Evolutionary conservation across 1,139 yeast species (phyloP), one percentile per base, ranked within the genome.

Genomic region (Protomyces pachydermus): DNA sequence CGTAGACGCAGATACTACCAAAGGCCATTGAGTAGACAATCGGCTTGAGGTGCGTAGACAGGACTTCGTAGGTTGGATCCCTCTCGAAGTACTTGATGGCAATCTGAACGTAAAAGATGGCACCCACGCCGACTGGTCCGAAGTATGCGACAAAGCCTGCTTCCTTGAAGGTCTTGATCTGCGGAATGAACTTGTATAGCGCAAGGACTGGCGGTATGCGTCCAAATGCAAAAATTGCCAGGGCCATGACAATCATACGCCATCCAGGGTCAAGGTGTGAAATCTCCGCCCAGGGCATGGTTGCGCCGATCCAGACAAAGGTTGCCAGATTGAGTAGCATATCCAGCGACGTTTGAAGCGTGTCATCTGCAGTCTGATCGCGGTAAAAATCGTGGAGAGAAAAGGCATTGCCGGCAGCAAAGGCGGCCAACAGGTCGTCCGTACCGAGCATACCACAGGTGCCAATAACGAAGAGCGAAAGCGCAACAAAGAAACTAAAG

Each of bases 121-220:
- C 80, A 12, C 81, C 81, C n/a, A 78, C 80, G 4, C 81, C 81
- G 64, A 79, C 61, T 38, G 81, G 81, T 1, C 81, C 81, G 68
- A 79, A 79, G 71, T 58, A 66, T 56, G 81, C 81, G 5, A 74
- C 72, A 65, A 78, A 78, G 1, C 75, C 50, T 0, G 81, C 80
- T 66, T 79, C 81, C 60, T 71, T 72, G 71, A 77, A 71, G n/a
- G 69, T 70, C 5, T 71, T 69, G n/a, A 79, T 69, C 50, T 74
- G 76, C 2, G 80, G 79, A 1, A 76, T 75, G 39, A 74, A 64
- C 42, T 71, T 73, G 68, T 75, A 74, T 16, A 76, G 67, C 14
- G 71, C 63, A 5, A 78, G 60, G n/a, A 77, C 70, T 1, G 73
- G 72, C 1, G 79, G 79, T 3, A 77, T 70, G 54, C 80, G 70